phyloP scores from a whole-genome alignment of 108 stramenopile genomes.

The Discostella stelligeroides region DNA sequence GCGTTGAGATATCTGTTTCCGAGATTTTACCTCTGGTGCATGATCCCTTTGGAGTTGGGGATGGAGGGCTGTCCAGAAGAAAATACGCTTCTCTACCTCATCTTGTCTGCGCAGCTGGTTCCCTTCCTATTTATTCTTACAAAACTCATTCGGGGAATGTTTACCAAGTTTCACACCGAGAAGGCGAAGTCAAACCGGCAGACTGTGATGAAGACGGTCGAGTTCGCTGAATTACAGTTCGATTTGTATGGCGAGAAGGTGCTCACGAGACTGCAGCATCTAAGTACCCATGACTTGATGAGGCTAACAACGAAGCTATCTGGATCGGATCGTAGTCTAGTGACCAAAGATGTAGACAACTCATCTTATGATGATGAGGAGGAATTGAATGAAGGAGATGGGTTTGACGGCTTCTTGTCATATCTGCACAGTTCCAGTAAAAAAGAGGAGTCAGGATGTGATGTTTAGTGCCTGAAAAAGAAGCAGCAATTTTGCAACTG shows the following conservation, averaged over 20 bases:
- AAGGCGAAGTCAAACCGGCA: conserved; percentile 15
- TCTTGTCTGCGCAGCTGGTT: conserved; percentile 46
- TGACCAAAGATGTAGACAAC: neutral
- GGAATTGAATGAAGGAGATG: neutral
- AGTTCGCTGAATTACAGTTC: conserved; percentile 32
- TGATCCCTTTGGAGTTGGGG: conserved; percentile 50
- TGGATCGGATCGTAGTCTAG: neutral
- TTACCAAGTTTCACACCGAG: neutral
- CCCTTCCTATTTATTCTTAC: conserved; percentile 13
- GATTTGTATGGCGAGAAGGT: conserved; percentile 41
- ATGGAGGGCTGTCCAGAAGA: conserved; percentile 74
- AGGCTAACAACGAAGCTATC: conserved; percentile 11
- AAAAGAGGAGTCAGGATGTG: too few relatives aligned
- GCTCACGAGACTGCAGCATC: conserved; percentile 24
- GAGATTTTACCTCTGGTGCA: conserved; percentile 73
- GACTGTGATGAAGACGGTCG: conserved; percentile 26
- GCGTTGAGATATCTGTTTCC: conserved; percentile 64
- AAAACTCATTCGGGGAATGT: neutral
- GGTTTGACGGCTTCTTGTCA: neutral
- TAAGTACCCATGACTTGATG: conserved; percentile 18
- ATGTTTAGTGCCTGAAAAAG: too few relatives aligned
- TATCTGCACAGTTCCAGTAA: too few relatives aligned
- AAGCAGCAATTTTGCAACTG: too few relatives aligned
- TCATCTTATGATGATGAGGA: neutral
- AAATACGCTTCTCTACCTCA: conserved; percentile 48